Base-by-base conservation (phyloP, 2,329 filamentous ascomycete species). In the Pseudogymnoascus sp. region DNA sequence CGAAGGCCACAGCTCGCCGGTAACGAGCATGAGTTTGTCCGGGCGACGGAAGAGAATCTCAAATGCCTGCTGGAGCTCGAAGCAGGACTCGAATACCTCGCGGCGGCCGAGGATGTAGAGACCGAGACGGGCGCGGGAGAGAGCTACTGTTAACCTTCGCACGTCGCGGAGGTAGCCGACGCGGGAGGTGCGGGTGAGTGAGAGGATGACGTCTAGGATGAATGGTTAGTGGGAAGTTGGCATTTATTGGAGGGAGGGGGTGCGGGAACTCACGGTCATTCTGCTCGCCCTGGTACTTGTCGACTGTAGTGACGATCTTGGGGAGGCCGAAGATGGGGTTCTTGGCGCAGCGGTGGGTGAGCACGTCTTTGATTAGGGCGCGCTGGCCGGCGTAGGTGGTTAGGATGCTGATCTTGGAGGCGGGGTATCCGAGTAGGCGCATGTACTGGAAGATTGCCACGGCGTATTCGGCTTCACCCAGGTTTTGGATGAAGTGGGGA, bases 271-370 rank as follows among this genome's bases (percentile, higher is more conserved):
- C 82, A 95, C 91, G 97, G 73, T 99, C 95, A 76, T 99, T 99
- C 77, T 99, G 95, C 80, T 99, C 95, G 74, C 95, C 96, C 78
- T 99, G 95, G 72, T 97, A 99, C 75, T 96, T 97, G 78, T 99
- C 95, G 67, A 99, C 93, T 4, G 96, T 99, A 3, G 91, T 93
- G 28, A 99, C 91, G 62, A 89, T 88, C 75, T 88, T 89, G 16
- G 95, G 95, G 75, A 96, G 78, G 7, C 93, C 93, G 76, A 99
- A 99, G 18, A 97, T 79, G 1, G 87, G 79, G 70, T 92, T 96
- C 70, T 85, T 89, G 38, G 87, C 88, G 75, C 95, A 99, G 64
- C 95, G 84, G 73, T 96, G 90, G 12, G 78, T 79, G 61, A 99
- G 78, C 3, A 99, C 91, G 75, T 99, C 93, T 70, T 84, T 88